Percentiles rank a stretch among this genome's conserved stretches.
Conservation (phyloP, 163 green algal species). For the Chloromonas sp. region DNA sequence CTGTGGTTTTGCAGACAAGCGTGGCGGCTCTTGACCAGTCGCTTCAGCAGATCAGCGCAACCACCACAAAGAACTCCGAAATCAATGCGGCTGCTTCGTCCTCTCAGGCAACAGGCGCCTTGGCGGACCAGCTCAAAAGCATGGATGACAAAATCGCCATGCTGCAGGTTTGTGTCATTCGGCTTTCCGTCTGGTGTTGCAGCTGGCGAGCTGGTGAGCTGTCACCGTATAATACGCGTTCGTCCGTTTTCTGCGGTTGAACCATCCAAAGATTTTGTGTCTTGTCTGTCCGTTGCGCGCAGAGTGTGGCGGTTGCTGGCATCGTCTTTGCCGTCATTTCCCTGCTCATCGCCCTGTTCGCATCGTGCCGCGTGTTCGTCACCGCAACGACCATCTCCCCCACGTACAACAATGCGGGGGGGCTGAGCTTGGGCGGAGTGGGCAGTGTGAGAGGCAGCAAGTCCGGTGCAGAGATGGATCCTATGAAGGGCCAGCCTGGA, state of each 20-base stretch:
- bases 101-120: background rate
- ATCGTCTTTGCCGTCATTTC: background rate
- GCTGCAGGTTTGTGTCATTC: background rate
- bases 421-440: background rate
- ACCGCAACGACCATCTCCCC: background rate
- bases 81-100: too few species aligned
- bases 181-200: too few species aligned
- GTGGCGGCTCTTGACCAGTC: too few species aligned
- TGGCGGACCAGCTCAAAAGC: background rate
- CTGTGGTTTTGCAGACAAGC: too few species aligned
- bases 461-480: background rate
- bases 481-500: too few species aligned
- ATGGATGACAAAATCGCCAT: background rate
- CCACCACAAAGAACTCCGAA: too few species aligned
- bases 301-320: constrained; percentile 1
- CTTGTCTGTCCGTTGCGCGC: too few species aligned
- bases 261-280: too few species aligned
- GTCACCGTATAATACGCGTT: too few species aligned
- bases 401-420: background rate
- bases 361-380: background rate
- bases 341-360: background rate
- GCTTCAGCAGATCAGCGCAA: too few species aligned
- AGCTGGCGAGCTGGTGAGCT: too few species aligned
- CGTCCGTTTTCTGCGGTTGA: too few species aligned
- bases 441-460: background rate